phyloP scores from a whole-genome alignment of 768 basidiomycete species.

The Suillus placidus region DNA sequence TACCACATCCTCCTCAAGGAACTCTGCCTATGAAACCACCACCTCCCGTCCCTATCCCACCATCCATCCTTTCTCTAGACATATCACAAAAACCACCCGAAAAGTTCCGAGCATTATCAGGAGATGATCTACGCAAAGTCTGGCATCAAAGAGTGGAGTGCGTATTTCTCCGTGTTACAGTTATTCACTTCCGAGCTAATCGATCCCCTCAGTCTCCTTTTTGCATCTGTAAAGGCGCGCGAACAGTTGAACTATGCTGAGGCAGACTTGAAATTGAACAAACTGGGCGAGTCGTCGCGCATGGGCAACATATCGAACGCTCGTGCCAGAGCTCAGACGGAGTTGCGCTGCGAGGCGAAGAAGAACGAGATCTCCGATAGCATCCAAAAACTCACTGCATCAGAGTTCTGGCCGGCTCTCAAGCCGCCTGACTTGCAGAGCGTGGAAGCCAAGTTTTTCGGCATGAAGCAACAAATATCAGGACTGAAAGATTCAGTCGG shows the following conservation, averaged over 20 bases:
- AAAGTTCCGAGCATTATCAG: constrained; percentile 18
- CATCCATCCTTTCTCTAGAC: constrained; percentile 12
- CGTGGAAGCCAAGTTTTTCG: constrained; percentile 22
- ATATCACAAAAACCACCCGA: not conserved
- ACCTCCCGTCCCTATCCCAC: constrained; percentile 23
- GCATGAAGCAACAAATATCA: constrained; percentile 32
- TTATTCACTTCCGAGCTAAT: constrained; percentile 8
- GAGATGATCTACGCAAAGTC: constrained; percentile 39
- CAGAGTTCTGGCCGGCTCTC: constrained; percentile 45
- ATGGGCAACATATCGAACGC: constrained; percentile 26
- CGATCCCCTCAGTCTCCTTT: constrained; percentile 36
- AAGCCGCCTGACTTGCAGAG: constrained; percentile 26
- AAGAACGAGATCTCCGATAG: constrained; percentile 35
- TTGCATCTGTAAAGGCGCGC: constrained; percentile 37
- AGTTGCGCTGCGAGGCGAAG: constrained; percentile 30
- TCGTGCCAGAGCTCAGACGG: constrained; percentile 29
- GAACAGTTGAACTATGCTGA: constrained; percentile 36
- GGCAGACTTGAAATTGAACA: constrained; percentile 33
- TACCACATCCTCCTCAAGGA: constrained; percentile 22
- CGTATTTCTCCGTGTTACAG: constrained; percentile 15
- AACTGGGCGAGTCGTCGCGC: constrained; percentile 28
- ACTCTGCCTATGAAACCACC: constrained; percentile 10
- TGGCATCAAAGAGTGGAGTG: constrained; percentile 48
- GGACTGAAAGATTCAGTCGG: constrained; percentile 31
- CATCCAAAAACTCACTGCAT: constrained; percentile 35